Percentiles rank a stretch among this genome's conserved stretches.
Conservation (phyloP, 768 basidiomycete species). For the Serendipita indica region DNA sequence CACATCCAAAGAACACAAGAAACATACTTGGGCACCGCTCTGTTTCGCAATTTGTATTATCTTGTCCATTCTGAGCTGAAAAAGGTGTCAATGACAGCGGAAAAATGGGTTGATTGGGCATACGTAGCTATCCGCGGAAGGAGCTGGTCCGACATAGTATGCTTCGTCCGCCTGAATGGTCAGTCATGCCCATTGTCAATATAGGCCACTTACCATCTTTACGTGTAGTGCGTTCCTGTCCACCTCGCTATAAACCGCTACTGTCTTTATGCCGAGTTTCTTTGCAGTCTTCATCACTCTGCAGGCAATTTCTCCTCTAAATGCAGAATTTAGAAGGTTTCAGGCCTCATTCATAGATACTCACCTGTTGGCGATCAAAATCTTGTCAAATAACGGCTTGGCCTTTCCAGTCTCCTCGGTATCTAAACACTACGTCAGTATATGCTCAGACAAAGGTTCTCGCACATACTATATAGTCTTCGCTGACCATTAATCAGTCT, state of each 20-base stretch:
- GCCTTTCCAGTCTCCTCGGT: not conserved
- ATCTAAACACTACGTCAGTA: not conserved
- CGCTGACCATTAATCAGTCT: too few species aligned
- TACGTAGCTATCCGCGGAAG: conserved; percentile 79
- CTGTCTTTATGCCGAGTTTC: conserved; percentile 78
- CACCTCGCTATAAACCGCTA: conserved; percentile 83
- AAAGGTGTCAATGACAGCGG: too few species aligned
- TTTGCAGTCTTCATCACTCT: conserved; percentile 82
- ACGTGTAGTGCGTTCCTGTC: conserved; percentile 76
- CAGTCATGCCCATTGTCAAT: not conserved
- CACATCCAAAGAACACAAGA: not conserved
- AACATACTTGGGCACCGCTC: conserved; percentile 68
- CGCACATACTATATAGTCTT: not conserved
- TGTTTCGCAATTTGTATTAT: conserved; percentile 69
- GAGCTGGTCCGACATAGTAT: conserved; percentile 87
- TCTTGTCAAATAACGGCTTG: conserved; percentile 55
- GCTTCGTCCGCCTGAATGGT: conserved; percentile 61
- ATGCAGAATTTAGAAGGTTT: not conserved
- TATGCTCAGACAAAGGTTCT: not conserved
- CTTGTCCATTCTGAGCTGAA: conserved; percentile 70
- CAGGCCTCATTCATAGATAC: too few species aligned
- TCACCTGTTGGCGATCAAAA: conserved; percentile 80
- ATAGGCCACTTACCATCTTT: conserved; percentile 36
- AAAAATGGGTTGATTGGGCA: too few species aligned
- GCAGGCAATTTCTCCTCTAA: conserved; percentile 89